These are phyloP conservation scores for Sporothrix luriei DNA, from an alignment of 2,329 filamentous ascomycete genomes.

Conservation along the genomic window DNA sequence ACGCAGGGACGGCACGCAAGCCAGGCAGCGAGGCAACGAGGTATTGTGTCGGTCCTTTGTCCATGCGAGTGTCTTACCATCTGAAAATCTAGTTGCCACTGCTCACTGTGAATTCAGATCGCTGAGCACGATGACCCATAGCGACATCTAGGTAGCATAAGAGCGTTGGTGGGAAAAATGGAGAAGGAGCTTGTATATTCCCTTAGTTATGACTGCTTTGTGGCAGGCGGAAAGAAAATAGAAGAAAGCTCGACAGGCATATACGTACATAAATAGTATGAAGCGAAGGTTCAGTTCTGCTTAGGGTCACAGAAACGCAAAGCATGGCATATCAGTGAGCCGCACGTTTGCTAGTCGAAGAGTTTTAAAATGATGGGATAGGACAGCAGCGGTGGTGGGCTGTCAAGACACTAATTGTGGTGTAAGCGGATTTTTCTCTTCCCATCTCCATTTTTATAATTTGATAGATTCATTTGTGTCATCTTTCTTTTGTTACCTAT, in stretches of 20 bases:
- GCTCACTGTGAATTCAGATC: background rate
- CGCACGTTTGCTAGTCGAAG: background rate
- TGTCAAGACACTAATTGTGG: background rate
- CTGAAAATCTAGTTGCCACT: background rate
- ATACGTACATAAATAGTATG: too few relatives aligned
- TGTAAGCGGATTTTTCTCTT: constrained; percentile 15
- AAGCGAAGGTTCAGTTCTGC: too few relatives aligned
- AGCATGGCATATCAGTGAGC: background rate
- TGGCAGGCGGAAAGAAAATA: too few relatives aligned
- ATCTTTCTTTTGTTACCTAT: background rate
- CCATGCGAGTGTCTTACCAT: background rate
- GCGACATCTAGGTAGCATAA: background rate
- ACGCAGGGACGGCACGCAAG: background rate
- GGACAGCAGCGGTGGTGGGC: constrained; percentile 9
- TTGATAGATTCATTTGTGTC: background rate
- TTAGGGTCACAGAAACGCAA: too few relatives aligned
- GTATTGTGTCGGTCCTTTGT: too few relatives aligned
- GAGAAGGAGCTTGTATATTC: background rate
- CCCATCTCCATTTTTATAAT: constrained; percentile 9
- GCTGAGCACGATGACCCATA: constrained; percentile 1
- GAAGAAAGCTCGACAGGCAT: too few relatives aligned
- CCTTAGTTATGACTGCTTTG: too few relatives aligned
- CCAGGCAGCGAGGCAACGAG: background rate
- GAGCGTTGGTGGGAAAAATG: background rate
- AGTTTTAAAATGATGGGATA: constrained; percentile 10